Evolutionary conservation across 352 stramenopile genomes (phyloP).

Genomic region (Globisporangium spiculum): DNA sequence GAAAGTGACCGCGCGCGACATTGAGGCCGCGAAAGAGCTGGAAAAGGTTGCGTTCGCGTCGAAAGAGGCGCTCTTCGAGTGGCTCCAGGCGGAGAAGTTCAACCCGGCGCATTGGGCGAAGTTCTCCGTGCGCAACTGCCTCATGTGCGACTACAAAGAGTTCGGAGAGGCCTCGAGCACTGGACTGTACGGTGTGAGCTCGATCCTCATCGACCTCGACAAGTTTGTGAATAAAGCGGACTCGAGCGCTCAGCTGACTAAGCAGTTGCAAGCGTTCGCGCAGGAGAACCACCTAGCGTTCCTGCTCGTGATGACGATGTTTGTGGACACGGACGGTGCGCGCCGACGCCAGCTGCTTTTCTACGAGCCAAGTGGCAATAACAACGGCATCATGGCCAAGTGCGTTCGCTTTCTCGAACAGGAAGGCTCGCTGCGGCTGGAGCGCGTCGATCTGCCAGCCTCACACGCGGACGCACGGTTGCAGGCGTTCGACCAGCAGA

Average conservation of each 20-base stretch:
- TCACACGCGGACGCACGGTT: slow-evolving; percentile 29
- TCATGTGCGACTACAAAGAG: slow-evolving; percentile 82
- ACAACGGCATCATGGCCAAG: slow-evolving; percentile 14
- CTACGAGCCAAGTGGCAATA: slow-evolving; percentile 30
- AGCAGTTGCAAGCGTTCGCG: slow-evolving; percentile 35
- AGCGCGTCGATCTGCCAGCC: slow-evolving; percentile 32
- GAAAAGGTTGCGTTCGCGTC: slow-evolving; percentile 43
- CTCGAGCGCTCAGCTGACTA: slow-evolving; percentile 25
- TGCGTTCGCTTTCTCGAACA: slow-evolving; percentile 40
- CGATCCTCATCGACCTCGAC: slow-evolving; percentile 56
- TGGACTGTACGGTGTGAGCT: slow-evolving; percentile 51
- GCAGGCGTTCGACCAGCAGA: slow-evolving; percentile 53
- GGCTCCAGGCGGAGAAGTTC: slow-evolving; percentile 70
- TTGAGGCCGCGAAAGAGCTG: slow-evolving; percentile 35
- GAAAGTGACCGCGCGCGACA: slow-evolving; percentile 71
- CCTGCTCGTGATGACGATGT: slow-evolving; percentile 72
- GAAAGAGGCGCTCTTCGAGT: slow-evolving; percentile 51
- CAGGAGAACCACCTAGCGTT: slow-evolving; percentile 51
- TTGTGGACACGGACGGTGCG: slow-evolving; percentile 34
- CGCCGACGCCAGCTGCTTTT: slow-evolving; percentile 64
- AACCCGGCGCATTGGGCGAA: slow-evolving; percentile 53
- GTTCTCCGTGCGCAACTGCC: slow-evolving; percentile 65
- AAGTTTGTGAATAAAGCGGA: slow-evolving; percentile 46
- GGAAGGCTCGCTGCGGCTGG: slow-evolving; percentile 42
- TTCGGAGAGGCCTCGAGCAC: slow-evolving; percentile 24